These are phyloP conservation scores for Backusella macrospora DNA, from an alignment of 192 early-diverging fungal genomes.

Conservation along the genomic window DNA sequence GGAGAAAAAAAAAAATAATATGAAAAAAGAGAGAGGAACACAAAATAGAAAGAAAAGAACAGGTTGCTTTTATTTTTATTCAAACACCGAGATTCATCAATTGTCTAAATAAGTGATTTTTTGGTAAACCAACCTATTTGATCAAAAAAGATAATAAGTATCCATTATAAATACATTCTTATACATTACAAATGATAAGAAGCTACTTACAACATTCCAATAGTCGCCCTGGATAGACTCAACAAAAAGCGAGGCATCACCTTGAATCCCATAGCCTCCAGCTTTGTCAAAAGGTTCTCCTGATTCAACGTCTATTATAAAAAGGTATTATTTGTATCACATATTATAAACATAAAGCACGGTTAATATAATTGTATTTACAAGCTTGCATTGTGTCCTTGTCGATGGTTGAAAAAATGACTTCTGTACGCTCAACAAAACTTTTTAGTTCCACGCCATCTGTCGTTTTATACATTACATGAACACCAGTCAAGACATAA, in stretches of 20 bases:
- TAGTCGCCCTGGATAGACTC: conserved; percentile 77
- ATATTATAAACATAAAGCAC: conserved; percentile 30
- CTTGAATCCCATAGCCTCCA: conserved; percentile 87
- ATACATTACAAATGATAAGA: neutral
- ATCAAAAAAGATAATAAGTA: conserved; percentile 15
- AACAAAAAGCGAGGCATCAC: conserved; percentile 69
- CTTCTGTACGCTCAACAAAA: conserved; percentile 67
- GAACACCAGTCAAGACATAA: conserved; percentile 75
- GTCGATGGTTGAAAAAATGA: conserved; percentile 64
- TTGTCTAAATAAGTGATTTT: conserved; percentile 32
- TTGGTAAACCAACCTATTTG: conserved; percentile 39
- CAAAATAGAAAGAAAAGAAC: conserved; percentile 10
- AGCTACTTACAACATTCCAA: conserved; percentile 77
- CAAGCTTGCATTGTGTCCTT: conserved; percentile 67
- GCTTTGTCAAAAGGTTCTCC: conserved; percentile 74
- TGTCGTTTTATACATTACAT: conserved; percentile 48
- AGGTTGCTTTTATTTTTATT: conserved; percentile 15
- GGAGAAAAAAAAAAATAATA: neutral
- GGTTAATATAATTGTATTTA: conserved; percentile 6
- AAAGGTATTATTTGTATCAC: conserved; percentile 30
- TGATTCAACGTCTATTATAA: conserved; percentile 44
- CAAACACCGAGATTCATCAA: conserved; percentile 17
- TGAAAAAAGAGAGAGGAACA: conserved; percentile 9
- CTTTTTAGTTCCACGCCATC: conserved; percentile 24
- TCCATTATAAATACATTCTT: neutral